phyloP scores from a whole-genome alignment of 768 basidiomycete species.

The Podaxis carcinomalis region DNA sequence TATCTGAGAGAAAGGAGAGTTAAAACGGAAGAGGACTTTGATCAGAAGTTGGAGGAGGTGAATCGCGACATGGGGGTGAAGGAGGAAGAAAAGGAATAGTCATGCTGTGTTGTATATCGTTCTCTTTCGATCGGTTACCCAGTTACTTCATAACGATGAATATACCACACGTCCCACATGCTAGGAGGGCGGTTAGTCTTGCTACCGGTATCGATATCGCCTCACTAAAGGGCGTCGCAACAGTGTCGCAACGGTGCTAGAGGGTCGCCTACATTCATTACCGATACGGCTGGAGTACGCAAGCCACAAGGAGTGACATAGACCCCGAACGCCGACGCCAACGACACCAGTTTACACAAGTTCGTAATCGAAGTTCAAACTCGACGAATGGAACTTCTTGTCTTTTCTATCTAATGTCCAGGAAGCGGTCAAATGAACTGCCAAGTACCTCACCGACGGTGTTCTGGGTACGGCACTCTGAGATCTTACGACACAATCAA shows the following conservation, averaged over 20 bases:
- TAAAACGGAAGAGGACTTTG: not conserved
- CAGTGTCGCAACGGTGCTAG: too few relatives aligned
- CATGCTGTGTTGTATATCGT: not conserved
- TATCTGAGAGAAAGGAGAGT: conserved; percentile 21
- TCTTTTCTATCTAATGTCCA: not conserved
- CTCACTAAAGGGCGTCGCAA: too few relatives aligned
- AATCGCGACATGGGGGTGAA: not conserved
- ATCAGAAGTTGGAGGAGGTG: not conserved
- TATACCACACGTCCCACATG: not conserved
- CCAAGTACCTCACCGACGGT: not conserved
- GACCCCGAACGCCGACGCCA: too few relatives aligned
- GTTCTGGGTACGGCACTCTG: not conserved
- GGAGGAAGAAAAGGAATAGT: not conserved
- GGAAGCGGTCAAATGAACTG: not conserved
- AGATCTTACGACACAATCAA: not conserved
- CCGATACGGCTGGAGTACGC: too few relatives aligned
- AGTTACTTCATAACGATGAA: not conserved
- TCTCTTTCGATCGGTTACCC: not conserved
- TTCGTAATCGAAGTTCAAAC: too few relatives aligned
- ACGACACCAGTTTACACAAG: too few relatives aligned
- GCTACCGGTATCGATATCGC: too few relatives aligned
- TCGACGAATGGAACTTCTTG: not conserved
- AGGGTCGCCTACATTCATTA: too few relatives aligned
- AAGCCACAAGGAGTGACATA: too few relatives aligned
- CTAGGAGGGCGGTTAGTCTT: not conserved